Percentiles rank a stretch among this genome's conserved stretches.
These are phyloP conservation scores for Zygoascus sp. DNA, from an alignment of 1,139 yeast genomes.

Conservation along the genomic window DNA sequence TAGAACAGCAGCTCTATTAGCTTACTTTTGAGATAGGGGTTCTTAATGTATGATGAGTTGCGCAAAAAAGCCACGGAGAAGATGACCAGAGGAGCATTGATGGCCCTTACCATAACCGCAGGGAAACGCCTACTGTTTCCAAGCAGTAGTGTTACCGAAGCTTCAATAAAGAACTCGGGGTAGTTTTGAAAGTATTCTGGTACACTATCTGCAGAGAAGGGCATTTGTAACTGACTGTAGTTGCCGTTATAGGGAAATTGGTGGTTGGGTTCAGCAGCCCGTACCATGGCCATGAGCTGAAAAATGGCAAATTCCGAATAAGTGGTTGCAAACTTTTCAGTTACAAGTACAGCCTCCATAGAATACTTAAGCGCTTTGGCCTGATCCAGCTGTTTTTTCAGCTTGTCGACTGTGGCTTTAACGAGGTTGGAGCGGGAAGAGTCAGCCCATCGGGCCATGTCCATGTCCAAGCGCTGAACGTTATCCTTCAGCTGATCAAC, in stretches of 20 bases:
- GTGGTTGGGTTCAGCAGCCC: constrained; percentile 69
- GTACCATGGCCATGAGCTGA: constrained; percentile 63
- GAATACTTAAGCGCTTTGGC: constrained; percentile 39
- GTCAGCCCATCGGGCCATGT: constrained; percentile 13
- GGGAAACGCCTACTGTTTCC: constrained; percentile 30
- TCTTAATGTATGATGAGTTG: constrained; percentile 81
- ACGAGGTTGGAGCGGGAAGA: constrained; percentile 24
- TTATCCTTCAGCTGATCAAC: constrained; percentile 52
- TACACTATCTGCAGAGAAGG: constrained; percentile 51
- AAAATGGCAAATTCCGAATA: constrained; percentile 76
- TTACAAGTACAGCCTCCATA: constrained; percentile 21
- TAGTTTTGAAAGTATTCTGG: constrained; percentile 66
- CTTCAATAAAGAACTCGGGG: constrained; percentile 86
- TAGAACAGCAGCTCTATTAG: constrained; percentile 74
- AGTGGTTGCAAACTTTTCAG: constrained; percentile 37
- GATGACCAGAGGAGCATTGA: constrained; percentile 54
- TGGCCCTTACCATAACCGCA: constrained; percentile 31
- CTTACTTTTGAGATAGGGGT: constrained; percentile 88
- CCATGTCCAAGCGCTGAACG: constrained; percentile 41
- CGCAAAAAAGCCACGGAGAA: constrained; percentile 70
- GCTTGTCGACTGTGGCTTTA: constrained; percentile 35
- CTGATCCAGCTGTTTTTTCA: constrained; percentile 41
- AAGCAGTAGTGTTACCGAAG: constrained; percentile 50
- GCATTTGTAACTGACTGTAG: constrained; percentile 45
- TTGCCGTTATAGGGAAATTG: constrained; percentile 49